Base-by-base conservation (phyloP, 768 basidiomycete species). In the Tricholoma flavovirens region DNA sequence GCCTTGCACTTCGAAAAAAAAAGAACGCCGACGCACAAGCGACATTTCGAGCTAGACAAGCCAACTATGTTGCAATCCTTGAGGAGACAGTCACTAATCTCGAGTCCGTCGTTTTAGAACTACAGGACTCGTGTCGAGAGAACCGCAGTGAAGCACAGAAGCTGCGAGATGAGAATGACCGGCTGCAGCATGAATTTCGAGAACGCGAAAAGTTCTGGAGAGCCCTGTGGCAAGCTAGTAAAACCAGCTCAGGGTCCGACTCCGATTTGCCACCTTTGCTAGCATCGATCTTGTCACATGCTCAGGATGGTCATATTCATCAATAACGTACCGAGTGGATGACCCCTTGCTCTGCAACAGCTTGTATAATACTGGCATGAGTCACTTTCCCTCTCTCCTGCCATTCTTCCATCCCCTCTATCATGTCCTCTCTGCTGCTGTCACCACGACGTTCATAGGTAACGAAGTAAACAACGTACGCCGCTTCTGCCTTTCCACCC, bases 21-120 rank as follows among this genome's bases (percentile, higher is more conserved):
- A 93, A 93, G 75, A 93, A 93, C 64, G 90, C 90, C 33, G 88
- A 91, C 66, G 90, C 90, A 2, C 90, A 93, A 72, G 90, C 90
- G 54, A 88, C 89, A 57, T 92, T 91, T 70, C 78, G 88, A 60
- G 87, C 86, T 49, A 74, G 88, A 61, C 80, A 90, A 61, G 88
- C 88, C 50, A 91, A 89, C 70, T 93, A 93, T 69, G 93, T 93
- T 66, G 83, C 87, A 42, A 92, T 88, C 11, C 81, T 93, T 59
- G 90, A 93, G 69, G 90, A 90, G 67, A 90, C 90, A 87, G 90
- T 92, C 61, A 91, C 87, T 19, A 91, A 83, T 64, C 76, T 93
- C 53, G 90, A 93, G 69, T 82, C 82, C n/a, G 89, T 92, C 51
- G 89, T 93, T 54, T 70, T 90, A 21, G 86, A 89, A 60, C 80